These are phyloP conservation scores for Proliferodiscus dingleyae DNA, from an alignment of 2,329 filamentous ascomycete species.

Conservation along the genomic window DNA sequence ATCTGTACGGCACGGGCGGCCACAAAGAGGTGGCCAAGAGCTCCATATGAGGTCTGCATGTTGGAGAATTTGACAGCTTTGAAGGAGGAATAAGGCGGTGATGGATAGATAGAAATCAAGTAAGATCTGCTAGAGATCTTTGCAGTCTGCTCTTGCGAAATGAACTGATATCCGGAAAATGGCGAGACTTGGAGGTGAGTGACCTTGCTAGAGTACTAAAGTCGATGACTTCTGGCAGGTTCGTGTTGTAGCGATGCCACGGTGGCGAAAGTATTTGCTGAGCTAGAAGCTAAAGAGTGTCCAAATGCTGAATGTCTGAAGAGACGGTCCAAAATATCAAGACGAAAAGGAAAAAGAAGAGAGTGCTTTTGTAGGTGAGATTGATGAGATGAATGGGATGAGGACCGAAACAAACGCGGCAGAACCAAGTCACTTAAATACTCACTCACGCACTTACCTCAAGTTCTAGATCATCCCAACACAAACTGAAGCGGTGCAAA, in stretches of 20 bases:
- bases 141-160: background rate
- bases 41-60: slow-evolving; percentile 43
- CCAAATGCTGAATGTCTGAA: slow-evolving; percentile 20
- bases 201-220: background rate
- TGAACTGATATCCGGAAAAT: background rate
- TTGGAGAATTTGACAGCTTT: slow-evolving; percentile 7
- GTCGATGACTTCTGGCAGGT: background rate
- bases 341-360: slow-evolving; percentile 15
- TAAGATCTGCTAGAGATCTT: background rate
- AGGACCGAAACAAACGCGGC: slow-evolving; percentile 18
- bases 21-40: slow-evolving; percentile 74
- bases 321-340: slow-evolving; percentile 25
- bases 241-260: slow-evolving; percentile 5
- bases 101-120: background rate
- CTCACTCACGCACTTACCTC: slow-evolving; percentile 14
- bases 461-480: slow-evolving; percentile 11
- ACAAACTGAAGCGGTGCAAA: slow-evolving; percentile 12
- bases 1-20: slow-evolving; percentile 66
- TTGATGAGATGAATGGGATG: slow-evolving; percentile 24
- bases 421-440: slow-evolving; percentile 28
- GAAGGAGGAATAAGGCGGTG: background rate
- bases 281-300: slow-evolving; percentile 27
- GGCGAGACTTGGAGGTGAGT: background rate
- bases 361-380: slow-evolving; percentile 22
- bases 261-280: slow-evolving; percentile 18